phyloP scores from a whole-genome alignment of 2,329 filamentous ascomycete species.

The Colletotrichum sp. region DNA sequence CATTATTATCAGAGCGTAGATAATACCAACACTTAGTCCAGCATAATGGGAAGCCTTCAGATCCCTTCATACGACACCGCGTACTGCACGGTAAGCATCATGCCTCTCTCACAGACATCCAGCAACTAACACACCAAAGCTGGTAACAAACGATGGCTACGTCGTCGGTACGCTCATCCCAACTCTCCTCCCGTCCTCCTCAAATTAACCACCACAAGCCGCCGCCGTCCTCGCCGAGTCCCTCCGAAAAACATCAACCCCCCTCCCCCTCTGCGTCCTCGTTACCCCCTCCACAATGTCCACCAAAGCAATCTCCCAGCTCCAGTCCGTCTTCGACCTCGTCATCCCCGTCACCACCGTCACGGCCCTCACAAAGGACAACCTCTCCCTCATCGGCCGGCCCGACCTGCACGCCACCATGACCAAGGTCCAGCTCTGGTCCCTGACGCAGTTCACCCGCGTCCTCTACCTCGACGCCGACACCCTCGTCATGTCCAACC shows the following conservation, averaged over 20 bases:
- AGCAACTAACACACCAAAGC: neutral
- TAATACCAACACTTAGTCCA: neutral
- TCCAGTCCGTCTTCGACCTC: constrained; percentile 7
- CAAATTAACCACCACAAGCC: neutral
- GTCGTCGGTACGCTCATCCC: constrained; percentile 7
- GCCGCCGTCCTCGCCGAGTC: constrained; percentile 22
- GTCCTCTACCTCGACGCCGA: constrained; percentile 65
- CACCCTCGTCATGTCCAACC: constrained; percentile 61
- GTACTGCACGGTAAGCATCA: constrained; percentile 5
- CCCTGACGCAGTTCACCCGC: constrained; percentile 60
- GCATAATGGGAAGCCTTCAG: constrained; percentile 9
- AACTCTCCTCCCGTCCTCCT: neutral
- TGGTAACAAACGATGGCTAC: constrained; percentile 23
- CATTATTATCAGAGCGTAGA: neutral
- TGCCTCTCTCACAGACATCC: neutral
- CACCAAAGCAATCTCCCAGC: neutral
- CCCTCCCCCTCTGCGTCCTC: constrained; percentile 14
- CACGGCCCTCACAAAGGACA: constrained; percentile 33
- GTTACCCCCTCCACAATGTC: constrained; percentile 15
- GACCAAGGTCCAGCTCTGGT: constrained; percentile 74
- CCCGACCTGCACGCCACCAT: constrained; percentile 70
- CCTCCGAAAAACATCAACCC: constrained; percentile 14
- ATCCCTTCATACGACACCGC: neutral
- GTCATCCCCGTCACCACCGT: constrained; percentile 19
- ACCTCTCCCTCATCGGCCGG: constrained; percentile 71